These are phyloP conservation scores for Actinomucor elegans DNA, from an alignment of 371 early-diverging fungal genomes.

Conservation along the genomic window DNA sequence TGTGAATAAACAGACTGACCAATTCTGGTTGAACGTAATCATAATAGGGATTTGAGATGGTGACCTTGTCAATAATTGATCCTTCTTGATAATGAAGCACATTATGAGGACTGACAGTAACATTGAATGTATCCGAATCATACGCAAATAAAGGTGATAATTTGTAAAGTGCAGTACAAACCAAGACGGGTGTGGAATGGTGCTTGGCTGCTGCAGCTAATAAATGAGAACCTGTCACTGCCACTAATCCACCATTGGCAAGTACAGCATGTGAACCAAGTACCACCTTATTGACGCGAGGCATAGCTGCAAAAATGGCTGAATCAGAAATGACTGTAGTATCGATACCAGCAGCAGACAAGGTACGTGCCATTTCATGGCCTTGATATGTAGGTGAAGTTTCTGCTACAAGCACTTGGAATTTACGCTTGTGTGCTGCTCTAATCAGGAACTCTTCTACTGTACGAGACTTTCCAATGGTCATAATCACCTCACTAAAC, in stretches of 20 bases:
- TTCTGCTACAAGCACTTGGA: slow-evolving; percentile 94
- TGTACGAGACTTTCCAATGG: slow-evolving; percentile 83
- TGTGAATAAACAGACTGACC: slow-evolving; percentile 89
- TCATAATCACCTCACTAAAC: slow-evolving; percentile 93
- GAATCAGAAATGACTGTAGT: slow-evolving; percentile 91
- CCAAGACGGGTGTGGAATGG: slow-evolving; percentile 87
- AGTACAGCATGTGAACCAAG: slow-evolving; percentile 92
- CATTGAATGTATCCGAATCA: slow-evolving; percentile 81
- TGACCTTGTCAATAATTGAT: slow-evolving; percentile 75
- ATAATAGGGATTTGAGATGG: slow-evolving; percentile 82
- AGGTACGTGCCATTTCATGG: slow-evolving; percentile 78
- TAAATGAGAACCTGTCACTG: slow-evolving; percentile 79
- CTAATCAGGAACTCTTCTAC: slow-evolving; percentile 85
- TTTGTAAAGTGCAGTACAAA: slow-evolving; percentile 84
- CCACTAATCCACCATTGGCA: slow-evolving; percentile 91
- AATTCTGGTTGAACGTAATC: slow-evolving; percentile 91
- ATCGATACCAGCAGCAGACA: slow-evolving; percentile 84
- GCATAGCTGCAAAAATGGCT: slow-evolving; percentile 95
- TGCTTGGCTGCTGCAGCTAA: slow-evolving; percentile 92
- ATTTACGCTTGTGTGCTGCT: slow-evolving; percentile 84
- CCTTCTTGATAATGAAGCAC: slow-evolving; percentile 80
- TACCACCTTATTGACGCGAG: slow-evolving; percentile 96
- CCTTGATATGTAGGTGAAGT: slow-evolving; percentile 85
- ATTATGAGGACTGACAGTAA: slow-evolving; percentile 76
- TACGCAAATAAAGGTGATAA: slow-evolving; percentile 87